phyloP scores from a whole-genome alignment of 495 filamentous ascomycete genomes.

The Copromyces sp. region DNA sequence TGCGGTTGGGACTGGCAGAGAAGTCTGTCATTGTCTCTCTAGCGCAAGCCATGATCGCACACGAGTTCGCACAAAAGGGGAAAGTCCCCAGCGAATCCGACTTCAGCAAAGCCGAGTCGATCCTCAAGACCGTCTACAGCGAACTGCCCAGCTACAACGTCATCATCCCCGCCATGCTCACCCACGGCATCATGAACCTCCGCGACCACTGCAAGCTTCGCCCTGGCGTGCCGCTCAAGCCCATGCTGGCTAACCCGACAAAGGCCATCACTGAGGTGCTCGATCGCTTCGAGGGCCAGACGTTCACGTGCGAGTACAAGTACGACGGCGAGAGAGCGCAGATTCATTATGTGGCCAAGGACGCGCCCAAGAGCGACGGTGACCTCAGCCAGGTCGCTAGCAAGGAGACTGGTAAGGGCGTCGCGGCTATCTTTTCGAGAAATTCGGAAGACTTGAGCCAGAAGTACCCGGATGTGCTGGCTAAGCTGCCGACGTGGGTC shows the following conservation, averaged over 20 bases:
- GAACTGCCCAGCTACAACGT: constrained; percentile 93
- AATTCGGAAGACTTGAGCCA: constrained; percentile 95
- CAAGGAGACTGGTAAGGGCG: constrained; percentile 47
- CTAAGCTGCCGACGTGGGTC: constrained; percentile 78
- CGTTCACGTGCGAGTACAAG: constrained; percentile 97
- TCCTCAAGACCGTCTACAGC: constrained; percentile 86
- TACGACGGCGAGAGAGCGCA: constrained; percentile 96
- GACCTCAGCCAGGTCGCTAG: constrained; percentile 37
- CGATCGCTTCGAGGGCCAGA: constrained; percentile 89
- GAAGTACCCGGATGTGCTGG: constrained; percentile 93
- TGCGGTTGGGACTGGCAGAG: constrained; percentile 84
- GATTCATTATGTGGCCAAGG: constrained; percentile 91
- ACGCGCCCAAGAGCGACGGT: constrained; percentile 40
- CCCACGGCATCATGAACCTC: constrained; percentile 75
- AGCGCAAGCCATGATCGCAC: constrained; percentile 74
- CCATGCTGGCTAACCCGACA: constrained; percentile 97
- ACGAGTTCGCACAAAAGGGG: constrained; percentile 59
- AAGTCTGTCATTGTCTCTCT: constrained; percentile 82
- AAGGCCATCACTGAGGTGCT: constrained; percentile 98
- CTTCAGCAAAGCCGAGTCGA: constrained; percentile 69
- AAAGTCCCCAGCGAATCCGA: constrained; percentile 62
- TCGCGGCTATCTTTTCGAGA: constrained; percentile 87
- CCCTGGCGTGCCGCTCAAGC: constrained; percentile 90
- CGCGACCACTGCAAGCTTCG: constrained; percentile 82
- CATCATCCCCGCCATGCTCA: constrained; percentile 78